A percentile compares a stretch with the other conserved stretches of the same genome.
Evolutionary conservation across 2,329 filamentous ascomycete species (phyloP).

Genomic region (Ceratocystis lukuohia): DNA sequence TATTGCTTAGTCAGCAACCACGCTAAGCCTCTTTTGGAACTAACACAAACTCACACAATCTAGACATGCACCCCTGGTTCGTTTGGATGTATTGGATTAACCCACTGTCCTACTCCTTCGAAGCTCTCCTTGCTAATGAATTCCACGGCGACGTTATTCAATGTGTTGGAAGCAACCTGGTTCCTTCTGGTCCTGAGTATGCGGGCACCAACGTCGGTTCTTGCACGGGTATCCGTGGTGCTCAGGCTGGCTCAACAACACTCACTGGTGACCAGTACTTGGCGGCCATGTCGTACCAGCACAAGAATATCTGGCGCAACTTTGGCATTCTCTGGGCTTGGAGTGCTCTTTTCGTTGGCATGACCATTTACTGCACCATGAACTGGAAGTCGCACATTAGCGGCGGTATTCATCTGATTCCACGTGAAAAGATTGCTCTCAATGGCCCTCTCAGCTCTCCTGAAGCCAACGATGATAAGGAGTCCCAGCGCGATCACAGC

Average conservation of each 20-base stretch:
- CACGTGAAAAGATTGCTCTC: slow-evolving; percentile 41
- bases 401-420: slow-evolving; percentile 45
- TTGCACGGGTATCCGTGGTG: slow-evolving; percentile 47
- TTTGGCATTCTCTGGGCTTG: slow-evolving; percentile 50
- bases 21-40: not conserved
- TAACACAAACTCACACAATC: not conserved
- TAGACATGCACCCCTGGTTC: slow-evolving; percentile 49
- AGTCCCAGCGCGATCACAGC: slow-evolving; percentile 28
- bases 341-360: slow-evolving; percentile 44
- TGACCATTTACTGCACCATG: slow-evolving; percentile 45
- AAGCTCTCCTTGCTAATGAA: slow-evolving; percentile 56
- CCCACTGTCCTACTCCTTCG: slow-evolving; percentile 56
- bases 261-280: slow-evolving; percentile 49
- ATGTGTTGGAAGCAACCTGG: slow-evolving; percentile 37
- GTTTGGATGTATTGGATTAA: slow-evolving; percentile 52
- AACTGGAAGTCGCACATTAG: slow-evolving; percentile 42
- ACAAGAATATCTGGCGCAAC: slow-evolving; percentile 44
- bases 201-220: slow-evolving; percentile 32
- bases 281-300: slow-evolving; percentile 38
- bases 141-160: slow-evolving; percentile 45
- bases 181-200: slow-evolving; percentile 39
- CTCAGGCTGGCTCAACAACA: slow-evolving; percentile 33
- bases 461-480: slow-evolving; percentile 33
- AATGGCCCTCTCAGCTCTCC: slow-evolving; percentile 21
- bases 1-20: not conserved